phyloP scores from a whole-genome alignment of 306 rosid species.

The Datisca glomerata region DNA sequence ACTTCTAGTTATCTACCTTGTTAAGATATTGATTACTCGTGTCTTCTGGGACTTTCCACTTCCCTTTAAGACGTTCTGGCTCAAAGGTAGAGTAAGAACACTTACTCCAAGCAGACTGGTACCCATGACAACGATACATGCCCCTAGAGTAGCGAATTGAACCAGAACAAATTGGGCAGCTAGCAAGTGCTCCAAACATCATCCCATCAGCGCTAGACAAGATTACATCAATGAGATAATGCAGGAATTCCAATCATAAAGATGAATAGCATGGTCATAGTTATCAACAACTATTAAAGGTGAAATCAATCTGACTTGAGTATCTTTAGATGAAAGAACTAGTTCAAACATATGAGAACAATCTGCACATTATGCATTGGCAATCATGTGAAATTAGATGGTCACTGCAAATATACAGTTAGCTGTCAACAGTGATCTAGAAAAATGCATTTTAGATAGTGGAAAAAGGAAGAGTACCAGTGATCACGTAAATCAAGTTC shows the following conservation, averaged over 20 bases:
- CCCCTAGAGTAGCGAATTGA: conserved; percentile 70
- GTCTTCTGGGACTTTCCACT: conserved; percentile 86
- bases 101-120: conserved; percentile 75
- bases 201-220: conserved; percentile 77
- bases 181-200: conserved; percentile 89
- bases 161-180: conserved; percentile 70
- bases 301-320: too few species aligned
- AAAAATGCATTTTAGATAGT: not conserved
- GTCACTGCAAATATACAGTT: too few species aligned
- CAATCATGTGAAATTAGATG: too few species aligned
- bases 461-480: conserved; percentile 39
- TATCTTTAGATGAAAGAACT: too few species aligned
- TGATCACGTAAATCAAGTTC: conserved; percentile 91
- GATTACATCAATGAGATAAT: conserved; percentile 4
- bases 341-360: too few species aligned
- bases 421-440: too few species aligned
- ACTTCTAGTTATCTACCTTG: conserved; percentile 46
- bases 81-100: conserved; percentile 70
- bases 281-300: too few species aligned
- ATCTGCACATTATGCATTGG: conserved; percentile 3
- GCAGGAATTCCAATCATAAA: too few species aligned
- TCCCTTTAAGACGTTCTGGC: conserved; percentile 51
- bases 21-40: conserved; percentile 53
- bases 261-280: too few species aligned
- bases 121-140: conserved; percentile 73